Evolutionary conservation across 768 basidiomycete genomes (phyloP).

Genomic region (Boletus rubescentipes): DNA sequence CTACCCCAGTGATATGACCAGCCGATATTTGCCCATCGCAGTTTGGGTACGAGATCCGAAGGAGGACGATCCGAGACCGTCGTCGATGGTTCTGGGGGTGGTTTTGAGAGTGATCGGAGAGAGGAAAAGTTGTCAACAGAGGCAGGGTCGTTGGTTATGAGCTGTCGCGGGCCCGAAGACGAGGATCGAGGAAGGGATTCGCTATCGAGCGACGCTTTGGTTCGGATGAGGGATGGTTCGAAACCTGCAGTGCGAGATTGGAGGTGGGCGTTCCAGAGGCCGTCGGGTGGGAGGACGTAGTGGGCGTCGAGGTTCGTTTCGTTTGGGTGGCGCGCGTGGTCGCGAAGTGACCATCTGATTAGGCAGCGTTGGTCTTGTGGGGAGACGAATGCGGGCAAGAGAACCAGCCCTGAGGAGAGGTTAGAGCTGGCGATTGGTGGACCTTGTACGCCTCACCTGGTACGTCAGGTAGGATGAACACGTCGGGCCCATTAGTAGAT

Average conservation of each 20-base stretch:
- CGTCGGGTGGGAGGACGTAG: constrained; percentile 69
- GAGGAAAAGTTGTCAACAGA: constrained; percentile 51
- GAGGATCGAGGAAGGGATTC: constrained; percentile 1
- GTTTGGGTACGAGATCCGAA: constrained; percentile 63
- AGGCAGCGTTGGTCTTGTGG: constrained; percentile 63
- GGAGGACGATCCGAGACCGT: constrained; percentile 50
- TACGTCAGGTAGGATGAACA: constrained; percentile 30
- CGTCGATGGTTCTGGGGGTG: constrained; percentile 61
- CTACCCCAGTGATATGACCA: constrained; percentile 97
- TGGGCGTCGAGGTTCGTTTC: constrained; percentile 90
- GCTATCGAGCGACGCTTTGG: constrained; percentile 29
- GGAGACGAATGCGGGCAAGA: constrained; percentile 75
- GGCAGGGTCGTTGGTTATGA: constrained; percentile 73
- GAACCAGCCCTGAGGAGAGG: constrained; percentile 68
- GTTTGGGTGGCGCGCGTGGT: constrained; percentile 79
- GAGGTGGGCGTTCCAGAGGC: constrained; percentile 73
- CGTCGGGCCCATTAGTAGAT: neutral
- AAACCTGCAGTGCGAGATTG: constrained; percentile 33
- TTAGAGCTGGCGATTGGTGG: neutral
- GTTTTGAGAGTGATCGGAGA: constrained; percentile 58
- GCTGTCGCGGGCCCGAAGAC: constrained; percentile 54
- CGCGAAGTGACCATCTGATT: constrained; percentile 66
- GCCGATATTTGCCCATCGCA: constrained; percentile 96
- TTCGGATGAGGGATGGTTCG: constrained; percentile 41
- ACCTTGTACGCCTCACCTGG: constrained; percentile 35